These are phyloP conservation scores for Fusarium sp. DNA, from an alignment of 2,329 filamentous ascomycete genomes.

Conservation along the genomic window DNA sequence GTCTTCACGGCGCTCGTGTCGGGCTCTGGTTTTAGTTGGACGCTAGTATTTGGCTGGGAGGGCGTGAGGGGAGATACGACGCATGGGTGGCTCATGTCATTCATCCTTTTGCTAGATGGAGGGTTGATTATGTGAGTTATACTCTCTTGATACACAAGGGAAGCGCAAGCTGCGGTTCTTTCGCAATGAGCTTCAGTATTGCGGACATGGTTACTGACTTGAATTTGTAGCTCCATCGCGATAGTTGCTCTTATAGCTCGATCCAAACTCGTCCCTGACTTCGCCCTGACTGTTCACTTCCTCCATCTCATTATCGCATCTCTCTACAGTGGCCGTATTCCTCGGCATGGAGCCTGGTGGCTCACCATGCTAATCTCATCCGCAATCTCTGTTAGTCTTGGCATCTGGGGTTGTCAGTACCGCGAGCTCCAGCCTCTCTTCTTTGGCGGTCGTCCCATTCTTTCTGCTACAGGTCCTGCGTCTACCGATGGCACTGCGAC, in stretches of 20 bases:
- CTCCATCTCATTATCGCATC: conserved; percentile 83
- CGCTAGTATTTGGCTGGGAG: conserved; percentile 69
- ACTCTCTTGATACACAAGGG: background rate
- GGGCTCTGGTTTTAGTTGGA: conserved; percentile 65
- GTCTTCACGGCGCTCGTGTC: conserved; percentile 70
- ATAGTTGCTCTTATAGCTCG: conserved; percentile 86
- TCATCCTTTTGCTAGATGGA: conserved; percentile 69
- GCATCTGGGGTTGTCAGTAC: conserved; percentile 92
- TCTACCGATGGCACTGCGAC: conserved; percentile 25
- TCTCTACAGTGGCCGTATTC: conserved; percentile 81
- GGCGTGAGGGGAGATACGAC: conserved; percentile 71
- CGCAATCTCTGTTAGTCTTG: conserved; percentile 67
- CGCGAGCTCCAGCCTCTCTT: conserved; percentile 89
- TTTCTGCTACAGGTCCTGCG: conserved; percentile 44
- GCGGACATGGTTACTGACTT: conserved; percentile 17
- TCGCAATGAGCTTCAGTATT: background rate
- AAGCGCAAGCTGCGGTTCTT: conserved; percentile 1
- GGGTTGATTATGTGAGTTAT: conserved; percentile 63
- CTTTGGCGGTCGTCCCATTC: conserved; percentile 73
- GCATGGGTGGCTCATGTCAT: conserved; percentile 69
- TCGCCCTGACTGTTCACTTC: conserved; percentile 88
- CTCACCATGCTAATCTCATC: conserved; percentile 63
- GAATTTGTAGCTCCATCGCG: conserved; percentile 74
- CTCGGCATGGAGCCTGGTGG: conserved; percentile 90
- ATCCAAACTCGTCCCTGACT: conserved; percentile 95